A percentile compares a stretch with the other conserved stretches of the same genome.
Evolutionary conservation across 805 yeast genomes (phyloP).

Genomic region (Torulaspora gathmanii): DNA sequence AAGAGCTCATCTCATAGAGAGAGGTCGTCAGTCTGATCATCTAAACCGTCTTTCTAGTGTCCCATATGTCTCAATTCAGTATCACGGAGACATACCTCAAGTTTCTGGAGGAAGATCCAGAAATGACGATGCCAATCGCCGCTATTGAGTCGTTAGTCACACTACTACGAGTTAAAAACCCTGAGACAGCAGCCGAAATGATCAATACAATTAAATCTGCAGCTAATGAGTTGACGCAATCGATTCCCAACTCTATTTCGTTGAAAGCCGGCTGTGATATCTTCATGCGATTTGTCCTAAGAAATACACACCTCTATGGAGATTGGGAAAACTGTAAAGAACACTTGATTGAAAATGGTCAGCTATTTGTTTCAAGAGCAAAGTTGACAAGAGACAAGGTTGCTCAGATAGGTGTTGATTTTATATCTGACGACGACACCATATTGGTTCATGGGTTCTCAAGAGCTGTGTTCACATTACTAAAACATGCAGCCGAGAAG

Average conservation of each 20-base stretch:
- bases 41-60: not conserved
- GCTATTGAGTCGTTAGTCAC: slow-evolving; percentile 94
- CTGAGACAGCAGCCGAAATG: slow-evolving; percentile 89
- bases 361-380: slow-evolving; percentile 84
- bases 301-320: slow-evolving; percentile 75
- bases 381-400: slow-evolving; percentile 82
- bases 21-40: not conserved
- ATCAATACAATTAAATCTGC: slow-evolving; percentile 77
- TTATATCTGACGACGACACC: slow-evolving; percentile 88
- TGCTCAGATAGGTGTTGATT: slow-evolving; percentile 82
- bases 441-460: slow-evolving; percentile 87
- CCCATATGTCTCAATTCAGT: slow-evolving; percentile 52
- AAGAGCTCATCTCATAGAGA: slow-evolving; percentile 3
- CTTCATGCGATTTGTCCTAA: slow-evolving; percentile 85
- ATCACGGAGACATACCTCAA: slow-evolving; percentile 74
- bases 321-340: slow-evolving; percentile 93
- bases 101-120: slow-evolving; percentile 84
- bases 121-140: slow-evolving; percentile 98
- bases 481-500: slow-evolving; percentile 70
- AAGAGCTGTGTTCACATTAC: slow-evolving; percentile 77
- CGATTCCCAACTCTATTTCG: slow-evolving; percentile 87
- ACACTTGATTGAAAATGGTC: slow-evolving; percentile 90
- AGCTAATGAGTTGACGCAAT: slow-evolving; percentile 63
- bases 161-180: slow-evolving; percentile 73
- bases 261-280: slow-evolving; percentile 96